Base-by-base conservation (phyloP, 495 filamentous ascomycete genomes). In the Neurospora sp. region DNA sequence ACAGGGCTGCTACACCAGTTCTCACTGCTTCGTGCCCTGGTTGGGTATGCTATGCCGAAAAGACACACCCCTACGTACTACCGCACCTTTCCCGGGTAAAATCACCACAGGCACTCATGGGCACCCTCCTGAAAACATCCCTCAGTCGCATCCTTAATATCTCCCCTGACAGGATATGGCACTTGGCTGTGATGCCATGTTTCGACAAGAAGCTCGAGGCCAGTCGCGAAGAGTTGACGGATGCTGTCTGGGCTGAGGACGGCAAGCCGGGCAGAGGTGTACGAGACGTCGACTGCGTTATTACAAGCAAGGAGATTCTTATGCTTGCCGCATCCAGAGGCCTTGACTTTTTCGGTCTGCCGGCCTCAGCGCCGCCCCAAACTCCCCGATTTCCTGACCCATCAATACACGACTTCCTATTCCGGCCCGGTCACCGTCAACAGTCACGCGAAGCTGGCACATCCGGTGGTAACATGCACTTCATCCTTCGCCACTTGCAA, bases 181-280 rank as follows among this genome's bases (percentile, higher is more conserved):
- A 98, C 79, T 80, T 98, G 48, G 93, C 94, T 5, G 85, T 99
- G 41, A 98, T 98, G 96, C 96, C 96, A 31, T 99, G 96, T 80
- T 99, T 99, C 79, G 96, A 99, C 83, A 99, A 99, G 84, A 99
- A 99, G 82, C 88, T 99, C 16, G 96, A 99, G 82, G 96, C 95
- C 9, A 96, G 93, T 71, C 90, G 96, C 27, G 91, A 92, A 78
- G 96, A 99, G 79, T 87, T 99, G 41, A 99, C 96, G 3, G 91
- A 94, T 78, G 81, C 87, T 0, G 87, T 89, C 31, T 98, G 96
- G 96, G 81, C 79, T 38, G 80, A 81, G 40, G 76, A 79, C 37
- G 81, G 83, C 7, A 77, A 80, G 48, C 79, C 82, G 0, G 81
- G 84, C 5, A 83, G 84, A 22, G 89, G 91, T 8, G 85, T 95